Percentiles rank a stretch among this genome's conserved stretches.
These are phyloP conservation scores for Aspergillaceae sp. DNA, from an alignment of 2,329 filamentous ascomycete species.

Conservation along the genomic window DNA sequence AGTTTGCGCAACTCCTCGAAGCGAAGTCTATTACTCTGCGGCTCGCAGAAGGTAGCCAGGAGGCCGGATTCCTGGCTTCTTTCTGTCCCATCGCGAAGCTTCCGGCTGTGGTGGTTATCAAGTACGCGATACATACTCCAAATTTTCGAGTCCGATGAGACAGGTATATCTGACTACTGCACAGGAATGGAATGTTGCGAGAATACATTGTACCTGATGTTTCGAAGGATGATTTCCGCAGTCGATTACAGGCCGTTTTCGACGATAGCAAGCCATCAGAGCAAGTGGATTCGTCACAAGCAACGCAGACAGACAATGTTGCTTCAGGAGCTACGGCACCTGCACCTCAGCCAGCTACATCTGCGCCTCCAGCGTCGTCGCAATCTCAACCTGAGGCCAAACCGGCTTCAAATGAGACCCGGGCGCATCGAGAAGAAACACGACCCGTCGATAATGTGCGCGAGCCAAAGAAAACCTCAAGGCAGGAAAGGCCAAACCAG, in stretches of 20 bases:
- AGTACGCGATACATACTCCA: constrained; percentile 38
- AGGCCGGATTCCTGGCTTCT: constrained; percentile 71
- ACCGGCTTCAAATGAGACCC: constrained; percentile 6
- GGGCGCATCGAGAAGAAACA: constrained; percentile 13
- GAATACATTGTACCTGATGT: constrained; percentile 64
- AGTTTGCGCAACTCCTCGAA: constrained; percentile 51
- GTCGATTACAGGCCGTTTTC: constrained; percentile 43
- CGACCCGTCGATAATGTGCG: constrained; percentile 2
- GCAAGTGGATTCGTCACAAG: neutral
- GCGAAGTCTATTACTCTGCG: constrained; percentile 61
- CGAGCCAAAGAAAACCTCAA: constrained; percentile 29
- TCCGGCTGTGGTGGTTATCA: constrained; percentile 73
- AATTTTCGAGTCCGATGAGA: neutral
- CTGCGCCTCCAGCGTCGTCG: constrained; percentile 1
- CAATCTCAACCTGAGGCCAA: neutral
- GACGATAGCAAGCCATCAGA: constrained; percentile 11
- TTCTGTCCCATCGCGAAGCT: constrained; percentile 72
- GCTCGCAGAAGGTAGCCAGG: constrained; percentile 63
- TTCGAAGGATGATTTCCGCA: constrained; percentile 57
- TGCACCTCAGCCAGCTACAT: constrained; percentile 2
- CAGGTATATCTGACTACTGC: neutral
- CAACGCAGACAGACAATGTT: neutral
- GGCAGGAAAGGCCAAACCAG: constrained; percentile 35
- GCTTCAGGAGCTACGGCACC: neutral
- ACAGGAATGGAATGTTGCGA: constrained; percentile 63